phyloP scores from a whole-genome alignment of 164 flowering plant species.

The Macadamia tetraphylla region DNA sequence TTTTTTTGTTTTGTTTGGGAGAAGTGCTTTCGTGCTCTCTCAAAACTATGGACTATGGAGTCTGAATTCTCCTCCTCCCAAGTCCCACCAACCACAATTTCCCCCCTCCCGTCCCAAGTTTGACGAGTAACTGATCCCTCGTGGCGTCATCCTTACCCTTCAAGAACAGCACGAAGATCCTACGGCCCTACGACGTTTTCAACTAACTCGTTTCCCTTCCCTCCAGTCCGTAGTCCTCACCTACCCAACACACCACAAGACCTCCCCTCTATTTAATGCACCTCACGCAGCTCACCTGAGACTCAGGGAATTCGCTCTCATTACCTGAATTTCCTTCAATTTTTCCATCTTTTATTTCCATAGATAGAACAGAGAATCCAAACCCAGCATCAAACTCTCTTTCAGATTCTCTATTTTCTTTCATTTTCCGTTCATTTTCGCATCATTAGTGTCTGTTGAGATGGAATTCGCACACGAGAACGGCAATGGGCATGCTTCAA shows the following conservation, averaged over 20 bases:
- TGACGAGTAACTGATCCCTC: conserved; percentile 8
- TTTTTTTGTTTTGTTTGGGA: too few relatives aligned
- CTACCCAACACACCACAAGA: conserved; percentile 14
- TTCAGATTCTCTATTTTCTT: conserved; percentile 4
- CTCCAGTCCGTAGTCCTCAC: neutral
- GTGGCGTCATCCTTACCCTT: conserved; percentile 9
- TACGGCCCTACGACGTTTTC: conserved; percentile 10
- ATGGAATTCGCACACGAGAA: conserved; percentile 11
- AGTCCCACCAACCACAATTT: neutral
- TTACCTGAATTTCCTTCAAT: conserved; percentile 1
- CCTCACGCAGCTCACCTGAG: conserved; percentile 8
- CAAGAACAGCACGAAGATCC: conserved; percentile 8
- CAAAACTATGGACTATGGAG: too few relatives aligned
- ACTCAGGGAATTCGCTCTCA: conserved; percentile 17
- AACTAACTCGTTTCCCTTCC: conserved; percentile 25
- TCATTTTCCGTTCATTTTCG: neutral
- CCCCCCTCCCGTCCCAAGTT: neutral
- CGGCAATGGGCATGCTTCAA: conserved; percentile 9
- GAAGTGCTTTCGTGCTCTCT: too few relatives aligned
- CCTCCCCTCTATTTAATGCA: conserved; percentile 22
- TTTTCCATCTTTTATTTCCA: neutral
- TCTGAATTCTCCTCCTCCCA: conserved; percentile 1
- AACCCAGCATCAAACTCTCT: neutral
- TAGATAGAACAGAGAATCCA: too few relatives aligned
- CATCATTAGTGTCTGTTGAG: neutral